Evolutionary conservation across 345 rosid species (phyloP).

Genomic region (Turritis glabra): DNA sequence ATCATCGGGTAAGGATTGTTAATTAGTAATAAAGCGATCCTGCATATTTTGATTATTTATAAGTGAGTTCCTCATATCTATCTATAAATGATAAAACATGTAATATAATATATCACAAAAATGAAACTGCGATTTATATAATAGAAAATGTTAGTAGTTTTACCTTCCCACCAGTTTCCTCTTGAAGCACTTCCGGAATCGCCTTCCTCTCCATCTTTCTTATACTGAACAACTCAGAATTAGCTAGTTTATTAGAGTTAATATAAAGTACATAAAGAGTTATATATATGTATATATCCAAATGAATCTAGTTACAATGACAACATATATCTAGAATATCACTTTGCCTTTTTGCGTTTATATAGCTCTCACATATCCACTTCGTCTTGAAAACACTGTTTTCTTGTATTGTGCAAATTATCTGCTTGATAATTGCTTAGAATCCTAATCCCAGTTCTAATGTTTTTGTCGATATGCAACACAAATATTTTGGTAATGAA

Average conservation of each 20-base stretch:
- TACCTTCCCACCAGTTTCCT: slow-evolving; percentile 99
- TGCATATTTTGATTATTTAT: slow-evolving; percentile 29
- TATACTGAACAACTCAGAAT: slow-evolving; percentile 41
- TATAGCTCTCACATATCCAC: background rate
- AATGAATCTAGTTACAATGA: background rate
- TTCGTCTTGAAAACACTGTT: background rate
- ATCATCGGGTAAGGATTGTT: slow-evolving; percentile 4
- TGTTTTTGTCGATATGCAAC: background rate
- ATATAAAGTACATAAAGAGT: background rate
- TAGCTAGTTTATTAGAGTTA: slow-evolving; percentile 10
- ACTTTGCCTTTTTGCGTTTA: background rate
- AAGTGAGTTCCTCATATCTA: background rate
- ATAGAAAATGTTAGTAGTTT: slow-evolving; percentile 3
- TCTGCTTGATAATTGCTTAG: background rate
- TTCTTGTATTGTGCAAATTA: background rate
- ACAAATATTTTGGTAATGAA: slow-evolving; percentile 6
- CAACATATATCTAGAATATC: background rate
- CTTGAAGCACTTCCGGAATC: slow-evolving; percentile 67
- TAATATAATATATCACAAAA: background rate
- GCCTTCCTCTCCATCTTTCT: slow-evolving; percentile 60
- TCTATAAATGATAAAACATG: background rate
- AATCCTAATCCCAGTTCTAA: slow-evolving; percentile 4
- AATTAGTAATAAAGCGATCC: slow-evolving; percentile 61
- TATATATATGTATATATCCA: background rate
- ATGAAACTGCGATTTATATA: background rate